Percentiles rank a stretch among this genome's conserved stretches.
phyloP scores from a whole-genome alignment of 2,329 filamentous ascomycete genomes.

The Diaporthe eres region DNA sequence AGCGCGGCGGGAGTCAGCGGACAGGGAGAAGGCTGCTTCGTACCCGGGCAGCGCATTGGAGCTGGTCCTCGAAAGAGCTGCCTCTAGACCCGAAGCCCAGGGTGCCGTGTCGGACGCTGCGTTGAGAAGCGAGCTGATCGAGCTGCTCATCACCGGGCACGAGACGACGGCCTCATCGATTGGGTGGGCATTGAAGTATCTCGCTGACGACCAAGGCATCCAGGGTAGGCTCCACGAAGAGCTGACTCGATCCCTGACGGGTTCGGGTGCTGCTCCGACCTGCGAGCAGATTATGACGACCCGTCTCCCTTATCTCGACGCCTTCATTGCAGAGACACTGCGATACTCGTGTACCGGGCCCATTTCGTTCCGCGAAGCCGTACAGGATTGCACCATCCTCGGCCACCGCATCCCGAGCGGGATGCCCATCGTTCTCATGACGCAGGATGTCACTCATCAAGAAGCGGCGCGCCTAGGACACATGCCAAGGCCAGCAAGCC shows the following conservation, averaged over 20 bases:
- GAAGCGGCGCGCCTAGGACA: background rate
- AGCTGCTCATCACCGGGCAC: constrained; percentile 21
- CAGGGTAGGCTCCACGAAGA: constrained; percentile 5
- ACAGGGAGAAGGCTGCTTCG: background rate
- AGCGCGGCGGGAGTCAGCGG: background rate
- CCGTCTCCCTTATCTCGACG: constrained; percentile 4
- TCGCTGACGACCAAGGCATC: background rate
- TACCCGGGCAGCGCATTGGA: constrained; percentile 2
- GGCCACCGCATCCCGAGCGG: constrained; percentile 10
- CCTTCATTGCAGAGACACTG: constrained; percentile 22
- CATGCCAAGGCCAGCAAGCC: background rate
- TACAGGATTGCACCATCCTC: constrained; percentile 14
- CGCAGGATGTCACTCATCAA: constrained; percentile 15
- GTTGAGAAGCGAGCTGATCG: constrained; percentile 10
- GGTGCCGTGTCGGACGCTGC: background rate
- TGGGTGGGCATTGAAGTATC: constrained; percentile 18
- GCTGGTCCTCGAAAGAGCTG: background rate
- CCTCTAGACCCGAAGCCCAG: background rate
- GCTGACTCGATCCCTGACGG: background rate
- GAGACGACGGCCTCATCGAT: constrained; percentile 21
- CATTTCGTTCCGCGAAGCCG: constrained; percentile 13
- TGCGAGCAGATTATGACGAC: constrained; percentile 4
- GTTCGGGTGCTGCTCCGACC: background rate
- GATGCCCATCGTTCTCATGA: constrained; percentile 20
- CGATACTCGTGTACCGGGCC: constrained; percentile 15